Percentiles rank a stretch among this genome's conserved stretches.
These are phyloP conservation scores for Sugiyamaella paludigena DNA, from an alignment of 1,139 yeast species.

Conservation along the genomic window DNA sequence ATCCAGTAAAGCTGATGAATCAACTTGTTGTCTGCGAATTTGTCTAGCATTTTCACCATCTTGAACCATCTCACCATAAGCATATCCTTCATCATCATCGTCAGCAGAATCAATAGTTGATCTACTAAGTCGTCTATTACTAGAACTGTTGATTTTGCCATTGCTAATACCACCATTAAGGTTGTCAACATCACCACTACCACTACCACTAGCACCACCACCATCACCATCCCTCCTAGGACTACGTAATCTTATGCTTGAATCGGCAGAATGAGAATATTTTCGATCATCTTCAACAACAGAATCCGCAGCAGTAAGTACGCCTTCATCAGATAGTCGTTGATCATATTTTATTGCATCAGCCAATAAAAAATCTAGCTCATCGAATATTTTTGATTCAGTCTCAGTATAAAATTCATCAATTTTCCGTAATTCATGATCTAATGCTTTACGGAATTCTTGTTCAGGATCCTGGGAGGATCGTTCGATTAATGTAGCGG, in stretches of 20 bases:
- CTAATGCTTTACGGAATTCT: conserved; percentile 51
- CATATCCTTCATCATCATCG: conserved; percentile 1
- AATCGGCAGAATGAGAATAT: conserved; percentile 1
- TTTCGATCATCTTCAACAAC: conserved; percentile 11
- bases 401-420: conserved; percentile 52
- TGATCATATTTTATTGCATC: conserved; percentile 34
- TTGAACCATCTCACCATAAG: too few relatives aligned
- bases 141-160: background rate
- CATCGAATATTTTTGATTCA: conserved; percentile 48
- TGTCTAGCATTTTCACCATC: too few relatives aligned
- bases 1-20: too few relatives aligned
- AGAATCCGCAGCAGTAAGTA: conserved; percentile 6
- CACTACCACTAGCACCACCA: conserved; percentile 1
- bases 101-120: conserved; percentile 6
- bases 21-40: too few relatives aligned
- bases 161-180: background rate
- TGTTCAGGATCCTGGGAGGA: conserved; percentile 45
- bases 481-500: conserved; percentile 37
- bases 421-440: conserved; percentile 55
- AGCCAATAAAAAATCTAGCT: conserved; percentile 47
- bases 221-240: conserved; percentile 6
- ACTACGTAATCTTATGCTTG: conserved; percentile 1
- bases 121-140: background rate
- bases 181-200: background rate
- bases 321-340: conserved; percentile 10